Evolutionary conservation across 2,329 filamentous ascomycete genomes (phyloP).

Genomic region (Ceratocystis cubensis): DNA sequence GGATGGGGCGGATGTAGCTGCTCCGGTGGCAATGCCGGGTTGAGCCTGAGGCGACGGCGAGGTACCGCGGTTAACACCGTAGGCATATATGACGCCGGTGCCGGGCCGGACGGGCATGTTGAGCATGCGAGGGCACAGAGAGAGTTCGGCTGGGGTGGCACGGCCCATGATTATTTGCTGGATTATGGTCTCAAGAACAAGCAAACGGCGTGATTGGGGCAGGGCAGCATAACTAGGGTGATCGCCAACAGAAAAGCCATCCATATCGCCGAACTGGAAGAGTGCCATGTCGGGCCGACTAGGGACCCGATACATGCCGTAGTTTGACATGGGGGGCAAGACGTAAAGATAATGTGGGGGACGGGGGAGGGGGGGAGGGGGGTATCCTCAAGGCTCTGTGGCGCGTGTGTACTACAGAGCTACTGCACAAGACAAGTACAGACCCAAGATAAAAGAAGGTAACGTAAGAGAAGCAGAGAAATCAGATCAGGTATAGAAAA

Average conservation of each 20-base stretch:
- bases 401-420: not conserved
- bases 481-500: not conserved
- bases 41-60: too few relatives aligned
- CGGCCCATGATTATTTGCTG: constrained; percentile 8
- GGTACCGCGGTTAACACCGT: not conserved
- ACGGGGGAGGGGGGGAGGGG: too few relatives aligned
- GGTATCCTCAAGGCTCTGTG: not conserved
- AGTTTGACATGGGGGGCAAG: constrained; percentile 6
- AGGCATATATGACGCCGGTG: constrained; percentile 10
- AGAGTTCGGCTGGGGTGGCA: constrained; percentile 1
- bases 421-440: not conserved
- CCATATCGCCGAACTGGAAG: constrained; percentile 12
- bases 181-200: constrained; percentile 9
- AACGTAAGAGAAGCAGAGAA: not conserved
- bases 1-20: not conserved
- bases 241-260: constrained; percentile 6
- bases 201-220: constrained; percentile 1
- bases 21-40: not conserved
- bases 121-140: constrained; percentile 10
- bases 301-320: constrained; percentile 8
- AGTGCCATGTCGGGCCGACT: constrained; percentile 1
- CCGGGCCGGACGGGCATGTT: constrained; percentile 1
- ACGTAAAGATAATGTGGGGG: not conserved
- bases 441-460: not conserved
- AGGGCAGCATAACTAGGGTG: constrained; percentile 9